Evolutionary conservation across 2,329 filamentous ascomycete species (phyloP).

Genomic region (Colletotrichum incanum): DNA sequence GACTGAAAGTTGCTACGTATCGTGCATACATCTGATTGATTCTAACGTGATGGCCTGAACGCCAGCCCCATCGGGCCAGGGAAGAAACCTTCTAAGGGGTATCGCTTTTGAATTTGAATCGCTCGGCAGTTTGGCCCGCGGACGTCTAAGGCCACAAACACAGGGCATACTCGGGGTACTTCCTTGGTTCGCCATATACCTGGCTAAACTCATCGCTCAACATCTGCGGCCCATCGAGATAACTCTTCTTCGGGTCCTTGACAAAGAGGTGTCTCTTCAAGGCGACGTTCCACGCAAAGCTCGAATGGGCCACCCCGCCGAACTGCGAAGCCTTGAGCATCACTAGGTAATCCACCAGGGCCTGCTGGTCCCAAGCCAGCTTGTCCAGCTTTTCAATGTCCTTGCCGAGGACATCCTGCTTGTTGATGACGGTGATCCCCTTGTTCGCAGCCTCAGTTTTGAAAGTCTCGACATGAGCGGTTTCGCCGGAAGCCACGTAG

Average conservation of each 20-base stretch:
- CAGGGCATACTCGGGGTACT: constrained; percentile 24
- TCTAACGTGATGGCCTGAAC: too few relatives aligned
- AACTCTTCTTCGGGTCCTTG: neutral
- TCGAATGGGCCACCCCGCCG: constrained; percentile 52
- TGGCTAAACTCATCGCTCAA: constrained; percentile 36
- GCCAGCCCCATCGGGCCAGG: too few relatives aligned
- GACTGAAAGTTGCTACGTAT: too few relatives aligned
- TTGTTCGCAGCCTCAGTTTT: constrained; percentile 17
- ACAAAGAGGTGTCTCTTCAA: constrained; percentile 48
- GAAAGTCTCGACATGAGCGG: constrained; percentile 45
- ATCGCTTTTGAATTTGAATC: too few relatives aligned
- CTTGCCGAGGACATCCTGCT: constrained; percentile 48
- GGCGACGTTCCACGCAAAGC: constrained; percentile 53
- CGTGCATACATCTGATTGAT: too few relatives aligned
- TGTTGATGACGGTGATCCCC: constrained; percentile 50
- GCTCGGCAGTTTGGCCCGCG: too few relatives aligned
- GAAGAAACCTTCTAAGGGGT: too few relatives aligned
- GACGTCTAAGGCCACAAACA: constrained; percentile 32
- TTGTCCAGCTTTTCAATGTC: constrained; percentile 44
- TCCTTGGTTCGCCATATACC: constrained; percentile 22
- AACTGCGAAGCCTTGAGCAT: constrained; percentile 52
- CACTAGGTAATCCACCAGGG: constrained; percentile 51
- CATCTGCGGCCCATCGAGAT: constrained; percentile 32
- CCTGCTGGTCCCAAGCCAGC: constrained; percentile 53
- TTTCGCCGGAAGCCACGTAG: constrained; percentile 51